A percentile compares a stretch with the other conserved stretches of the same genome.
Evolutionary conservation across 495 filamentous ascomycete species (phyloP).

Genomic region (Aspergillus egyptiacus): DNA sequence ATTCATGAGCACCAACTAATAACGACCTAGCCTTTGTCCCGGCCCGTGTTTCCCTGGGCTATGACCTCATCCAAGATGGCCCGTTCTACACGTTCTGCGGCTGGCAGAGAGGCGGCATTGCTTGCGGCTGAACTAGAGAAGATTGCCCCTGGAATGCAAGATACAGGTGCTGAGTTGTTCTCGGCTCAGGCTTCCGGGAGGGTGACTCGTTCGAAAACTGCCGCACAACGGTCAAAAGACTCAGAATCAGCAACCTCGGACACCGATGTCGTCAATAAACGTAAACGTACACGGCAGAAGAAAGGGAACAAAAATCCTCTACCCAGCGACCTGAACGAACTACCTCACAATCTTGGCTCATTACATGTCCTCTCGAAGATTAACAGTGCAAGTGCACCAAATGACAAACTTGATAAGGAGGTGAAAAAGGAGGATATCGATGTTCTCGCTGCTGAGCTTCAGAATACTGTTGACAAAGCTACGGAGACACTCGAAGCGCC

Average conservation of each 20-base stretch:
- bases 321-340: conserved; percentile 21
- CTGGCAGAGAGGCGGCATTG: conserved; percentile 18
- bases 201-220: conserved; percentile 4
- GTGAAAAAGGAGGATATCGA: conserved; percentile 12
- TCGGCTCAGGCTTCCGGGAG: background rate
- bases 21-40: no score
- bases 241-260: background rate
- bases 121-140: conserved; percentile 9
- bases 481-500: background rate
- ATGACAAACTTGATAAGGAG: background rate
- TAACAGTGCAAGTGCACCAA: background rate
- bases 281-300: conserved; percentile 21
- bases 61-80: conserved; percentile 6
- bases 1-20: background rate
- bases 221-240: background rate
- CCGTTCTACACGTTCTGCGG: conserved; percentile 24
- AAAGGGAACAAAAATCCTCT: conserved; percentile 10
- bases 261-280: background rate
- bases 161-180: background rate
- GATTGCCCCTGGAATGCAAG: background rate
- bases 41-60: background rate
- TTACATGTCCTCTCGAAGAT: background rate
- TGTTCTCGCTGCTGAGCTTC: conserved; percentile 13
- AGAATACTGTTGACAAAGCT: conserved; percentile 21
- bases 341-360: conserved; percentile 43